These are phyloP conservation scores for Cryphonectria japonica DNA, from an alignment of 2,329 filamentous ascomycete genomes.

Conservation along the genomic window DNA sequence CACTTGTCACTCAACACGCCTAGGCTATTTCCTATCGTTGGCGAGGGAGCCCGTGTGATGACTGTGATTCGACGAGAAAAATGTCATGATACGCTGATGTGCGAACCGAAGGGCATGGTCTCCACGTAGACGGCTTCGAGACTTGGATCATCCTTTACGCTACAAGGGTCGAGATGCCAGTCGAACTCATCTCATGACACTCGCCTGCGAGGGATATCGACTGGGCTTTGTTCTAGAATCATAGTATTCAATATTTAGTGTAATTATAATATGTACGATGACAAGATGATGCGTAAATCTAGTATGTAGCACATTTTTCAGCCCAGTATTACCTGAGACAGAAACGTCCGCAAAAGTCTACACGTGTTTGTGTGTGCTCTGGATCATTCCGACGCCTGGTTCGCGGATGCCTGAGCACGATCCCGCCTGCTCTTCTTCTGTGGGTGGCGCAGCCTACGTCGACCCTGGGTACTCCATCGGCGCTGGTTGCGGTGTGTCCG, in stretches of 20 bases:
- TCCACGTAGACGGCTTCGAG: no score
- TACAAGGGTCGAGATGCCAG: background rate
- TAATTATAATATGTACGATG: background rate
- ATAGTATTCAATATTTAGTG: background rate
- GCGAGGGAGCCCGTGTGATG: no score
- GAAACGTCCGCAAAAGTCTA: background rate
- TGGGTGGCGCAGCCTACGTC: background rate
- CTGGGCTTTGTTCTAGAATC: background rate
- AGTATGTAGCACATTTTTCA: background rate
- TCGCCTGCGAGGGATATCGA: background rate
- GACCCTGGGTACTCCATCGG: background rate
- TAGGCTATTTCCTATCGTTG: no score
- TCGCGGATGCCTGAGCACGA: background rate
- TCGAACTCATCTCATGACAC: background rate
- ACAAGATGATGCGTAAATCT: background rate
- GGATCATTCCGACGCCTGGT: background rate
- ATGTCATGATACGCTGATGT: no score
- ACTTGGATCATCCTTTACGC: no score
- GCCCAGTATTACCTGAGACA: background rate
- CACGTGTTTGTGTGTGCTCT: background rate
- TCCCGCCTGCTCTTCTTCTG: background rate
- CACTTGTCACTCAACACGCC: no score
- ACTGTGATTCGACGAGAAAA: no score
- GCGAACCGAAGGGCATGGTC: no score
- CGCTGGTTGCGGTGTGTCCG: constrained; percentile 12